These are phyloP conservation scores for Fusarium protoensiforme DNA, from an alignment of 2,329 filamentous ascomycete species.

Conservation along the genomic window DNA sequence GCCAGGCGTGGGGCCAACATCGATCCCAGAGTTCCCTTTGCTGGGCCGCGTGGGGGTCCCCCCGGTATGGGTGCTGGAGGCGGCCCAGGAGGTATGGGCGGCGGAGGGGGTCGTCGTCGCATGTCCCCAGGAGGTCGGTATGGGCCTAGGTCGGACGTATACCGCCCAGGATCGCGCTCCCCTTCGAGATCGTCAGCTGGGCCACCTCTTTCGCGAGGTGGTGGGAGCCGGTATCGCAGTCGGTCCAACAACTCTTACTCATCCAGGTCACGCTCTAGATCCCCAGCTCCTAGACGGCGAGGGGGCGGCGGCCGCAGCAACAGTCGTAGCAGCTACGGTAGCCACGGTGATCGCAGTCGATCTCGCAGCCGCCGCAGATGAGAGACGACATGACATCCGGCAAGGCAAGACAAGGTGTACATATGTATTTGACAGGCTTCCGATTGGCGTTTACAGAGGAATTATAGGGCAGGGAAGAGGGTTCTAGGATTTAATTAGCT, in stretches of 20 bases:
- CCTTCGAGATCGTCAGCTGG: slow-evolving; percentile 56
- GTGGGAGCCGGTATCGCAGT: slow-evolving; percentile 56
- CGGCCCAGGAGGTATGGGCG: slow-evolving; percentile 44
- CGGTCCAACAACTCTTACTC: slow-evolving; percentile 57
- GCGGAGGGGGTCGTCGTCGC: slow-evolving; percentile 52
- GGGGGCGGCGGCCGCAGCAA: slow-evolving; percentile 55
- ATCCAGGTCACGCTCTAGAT: slow-evolving; percentile 61
- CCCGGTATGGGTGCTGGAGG: slow-evolving; percentile 35
- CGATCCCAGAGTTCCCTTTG: slow-evolving; percentile 57
- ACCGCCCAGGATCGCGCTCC: slow-evolving; percentile 70
- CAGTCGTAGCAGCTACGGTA: slow-evolving; percentile 59
- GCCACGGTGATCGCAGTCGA: slow-evolving; percentile 54
- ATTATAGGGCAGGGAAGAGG: slow-evolving; percentile 7
- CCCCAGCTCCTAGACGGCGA: slow-evolving; percentile 50
- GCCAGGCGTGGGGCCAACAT: slow-evolving; percentile 72
- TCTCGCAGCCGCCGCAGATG: slow-evolving; percentile 54
- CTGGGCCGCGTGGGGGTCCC: slow-evolving; percentile 48
- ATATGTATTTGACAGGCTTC: slow-evolving; percentile 25
- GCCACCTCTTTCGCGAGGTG: slow-evolving; percentile 50
- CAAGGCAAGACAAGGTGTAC: slow-evolving; percentile 5
- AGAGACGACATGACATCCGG: background rate
- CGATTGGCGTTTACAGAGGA: slow-evolving; percentile 34
- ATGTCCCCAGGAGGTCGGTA: slow-evolving; percentile 51
- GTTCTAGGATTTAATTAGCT: slow-evolving; percentile 32
- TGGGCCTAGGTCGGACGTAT: slow-evolving; percentile 64